These are phyloP conservation scores for Melampsora larici-populina DNA, from an alignment of 1,284 basidiomycete species.

Conservation along the genomic window DNA sequence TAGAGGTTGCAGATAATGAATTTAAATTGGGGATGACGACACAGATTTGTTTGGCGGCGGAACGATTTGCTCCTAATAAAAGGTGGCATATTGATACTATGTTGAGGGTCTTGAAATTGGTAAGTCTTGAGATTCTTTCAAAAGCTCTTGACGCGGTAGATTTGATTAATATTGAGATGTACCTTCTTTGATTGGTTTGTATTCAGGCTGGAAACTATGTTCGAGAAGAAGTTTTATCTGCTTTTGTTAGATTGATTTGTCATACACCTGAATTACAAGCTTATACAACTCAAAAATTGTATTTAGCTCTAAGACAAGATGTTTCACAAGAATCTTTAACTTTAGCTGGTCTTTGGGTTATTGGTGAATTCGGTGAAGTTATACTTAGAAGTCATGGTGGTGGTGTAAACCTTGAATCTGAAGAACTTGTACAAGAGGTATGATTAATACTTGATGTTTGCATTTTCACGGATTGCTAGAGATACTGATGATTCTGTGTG, in stretches of 20 bases:
- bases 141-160: not conserved
- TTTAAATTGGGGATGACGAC: conserved; percentile 98
- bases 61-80: conserved; percentile 94
- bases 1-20: conserved; percentile 97
- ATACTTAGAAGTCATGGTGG: conserved; percentile 62
- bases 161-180: not conserved
- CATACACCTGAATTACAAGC: conserved; percentile 96
- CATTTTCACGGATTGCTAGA: not conserved
- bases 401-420: conserved; percentile 64
- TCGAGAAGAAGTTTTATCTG: conserved; percentile 88
- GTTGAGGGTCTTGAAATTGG: conserved; percentile 83
- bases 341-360: conserved; percentile 86
- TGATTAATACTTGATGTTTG: not conserved
- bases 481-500: not conserved
- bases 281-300: conserved; percentile 91
- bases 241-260: conserved; percentile 91
- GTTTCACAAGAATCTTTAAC: conserved; percentile 96
- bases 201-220: conserved; percentile 94
- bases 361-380: conserved; percentile 94
- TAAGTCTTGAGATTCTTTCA: conserved; percentile 55
- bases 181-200: not conserved
- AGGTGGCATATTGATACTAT: conserved; percentile 99
- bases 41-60: conserved; percentile 92
- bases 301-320: conserved; percentile 78
- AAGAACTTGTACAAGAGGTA: conserved; percentile 65